Conservation (phyloP, 2,329 filamentous ascomycete genomes). For the Lachnellula subtilissima region DNA sequence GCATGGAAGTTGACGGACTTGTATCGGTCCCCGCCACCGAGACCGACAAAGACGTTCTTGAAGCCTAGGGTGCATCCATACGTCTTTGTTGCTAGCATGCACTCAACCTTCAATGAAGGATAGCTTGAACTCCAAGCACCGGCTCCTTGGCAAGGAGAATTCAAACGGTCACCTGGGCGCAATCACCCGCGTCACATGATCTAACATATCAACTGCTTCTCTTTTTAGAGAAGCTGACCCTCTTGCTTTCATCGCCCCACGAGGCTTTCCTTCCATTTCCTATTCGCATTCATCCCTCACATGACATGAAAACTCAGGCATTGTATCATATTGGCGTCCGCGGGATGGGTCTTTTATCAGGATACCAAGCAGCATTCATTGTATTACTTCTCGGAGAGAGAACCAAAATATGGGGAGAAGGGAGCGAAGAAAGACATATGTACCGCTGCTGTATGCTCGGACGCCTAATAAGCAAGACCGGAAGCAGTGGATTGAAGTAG, state of each 20-base stretch:
- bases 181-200: neutral
- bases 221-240: neutral
- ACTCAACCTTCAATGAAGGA: too few species aligned
- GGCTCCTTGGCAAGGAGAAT: too few species aligned
- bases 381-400: neutral
- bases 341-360: conserved; percentile 3
- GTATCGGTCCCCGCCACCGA: too few species aligned
- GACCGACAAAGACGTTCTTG: neutral
- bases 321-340: conserved; percentile 9
- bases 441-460: neutral
- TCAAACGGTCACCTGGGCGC: neutral
- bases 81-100: too few species aligned
- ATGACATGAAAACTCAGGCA: neutral
- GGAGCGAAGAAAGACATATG: neutral
- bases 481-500: neutral
- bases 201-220: neutral
- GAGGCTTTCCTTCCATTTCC: neutral
- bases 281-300: conserved; percentile 2
- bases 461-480: neutral
- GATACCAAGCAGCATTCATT: conserved; percentile 1
- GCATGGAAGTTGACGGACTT: too few species aligned
- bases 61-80: too few species aligned
- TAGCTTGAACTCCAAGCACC: too few species aligned
- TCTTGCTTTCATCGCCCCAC: neutral
- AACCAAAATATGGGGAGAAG: neutral